Percentiles rank a stretch among this genome's conserved stretches.
These are phyloP conservation scores for Lenwebbia sp. DNA, from an alignment of 345 rosid genomes.

Conservation along the genomic window DNA sequence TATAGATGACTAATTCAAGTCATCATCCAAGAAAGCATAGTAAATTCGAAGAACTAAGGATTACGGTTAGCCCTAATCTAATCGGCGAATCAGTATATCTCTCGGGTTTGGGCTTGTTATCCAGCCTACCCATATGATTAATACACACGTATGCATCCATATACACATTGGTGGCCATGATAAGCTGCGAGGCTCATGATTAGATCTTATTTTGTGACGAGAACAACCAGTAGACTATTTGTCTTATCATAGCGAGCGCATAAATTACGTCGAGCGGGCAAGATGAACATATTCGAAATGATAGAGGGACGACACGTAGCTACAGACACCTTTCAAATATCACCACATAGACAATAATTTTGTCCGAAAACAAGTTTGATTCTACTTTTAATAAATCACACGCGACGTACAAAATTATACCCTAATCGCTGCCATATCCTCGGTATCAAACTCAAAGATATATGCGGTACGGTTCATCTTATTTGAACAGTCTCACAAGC, in stretches of 20 bases:
- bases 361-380: background rate
- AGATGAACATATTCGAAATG: background rate
- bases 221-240: background rate
- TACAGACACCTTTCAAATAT: background rate
- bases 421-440: background rate
- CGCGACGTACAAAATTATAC: background rate
- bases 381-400: background rate
- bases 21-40: background rate
- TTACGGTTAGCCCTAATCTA: background rate
- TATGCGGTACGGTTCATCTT: background rate
- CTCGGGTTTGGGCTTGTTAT: background rate
- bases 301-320: background rate
- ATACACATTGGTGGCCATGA: background rate
- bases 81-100: accelerated
- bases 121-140: background rate
- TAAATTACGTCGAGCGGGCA: background rate
- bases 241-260: background rate
- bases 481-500: background rate
- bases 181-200: background rate
- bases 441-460: background rate
- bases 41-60: background rate
- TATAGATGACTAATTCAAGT: background rate
- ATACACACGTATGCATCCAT: background rate
- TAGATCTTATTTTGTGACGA: background rate
- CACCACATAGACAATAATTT: background rate